Percentiles rank a stretch among this genome's conserved stretches.
Evolutionary conservation across 2,329 filamentous ascomycete species (phyloP).

Genomic region (Ophiostoma montium): DNA sequence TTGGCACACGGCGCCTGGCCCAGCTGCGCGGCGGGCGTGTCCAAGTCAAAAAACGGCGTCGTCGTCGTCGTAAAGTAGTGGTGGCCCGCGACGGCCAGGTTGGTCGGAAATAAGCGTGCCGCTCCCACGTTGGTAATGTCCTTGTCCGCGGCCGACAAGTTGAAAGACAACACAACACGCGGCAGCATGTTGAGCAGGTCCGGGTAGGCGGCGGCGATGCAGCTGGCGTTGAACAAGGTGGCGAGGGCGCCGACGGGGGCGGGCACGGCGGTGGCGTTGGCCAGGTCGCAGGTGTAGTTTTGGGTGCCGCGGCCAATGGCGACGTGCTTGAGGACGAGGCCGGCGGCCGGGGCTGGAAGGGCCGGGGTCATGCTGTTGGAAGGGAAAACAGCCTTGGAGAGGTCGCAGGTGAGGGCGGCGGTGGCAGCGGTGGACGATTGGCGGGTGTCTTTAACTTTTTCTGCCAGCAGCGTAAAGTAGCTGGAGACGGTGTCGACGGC

Average conservation of each 20-base stretch:
- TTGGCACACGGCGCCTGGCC: conserved; percentile 51
- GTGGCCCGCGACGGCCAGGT: conserved; percentile 54
- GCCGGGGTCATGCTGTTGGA: conserved; percentile 24
- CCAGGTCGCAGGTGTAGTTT: conserved; percentile 75
- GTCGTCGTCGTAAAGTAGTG: conserved; percentile 62
- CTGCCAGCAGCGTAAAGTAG: conserved; percentile 47
- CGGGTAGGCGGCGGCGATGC: conserved; percentile 56
- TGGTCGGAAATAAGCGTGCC: conserved; percentile 36
- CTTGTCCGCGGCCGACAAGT: conserved; percentile 28
- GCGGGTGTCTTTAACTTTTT: conserved; percentile 37
- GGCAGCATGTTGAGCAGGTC: conserved; percentile 52
- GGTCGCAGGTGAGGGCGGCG: conserved; percentile 35
- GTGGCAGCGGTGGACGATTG: no score
- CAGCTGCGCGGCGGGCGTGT: conserved; percentile 39
- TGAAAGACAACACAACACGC: conserved; percentile 52
- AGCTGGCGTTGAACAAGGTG: conserved; percentile 77
- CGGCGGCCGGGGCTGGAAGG: conserved; percentile 39
- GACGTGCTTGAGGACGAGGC: conserved; percentile 58
- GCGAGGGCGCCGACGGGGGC: conserved; percentile 60
- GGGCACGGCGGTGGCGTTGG: conserved; percentile 46
- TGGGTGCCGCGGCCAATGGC: conserved; percentile 79
- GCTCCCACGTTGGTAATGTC: conserved; percentile 18
- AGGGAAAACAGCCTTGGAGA: conserved; percentile 36
- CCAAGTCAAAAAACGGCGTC: conserved; percentile 69
- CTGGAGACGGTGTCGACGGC: conserved; percentile 35